Percentiles rank a stretch among this genome's conserved stretches.
phyloP scores from a whole-genome alignment of 768 basidiomycete genomes.

The Russula earlei region DNA sequence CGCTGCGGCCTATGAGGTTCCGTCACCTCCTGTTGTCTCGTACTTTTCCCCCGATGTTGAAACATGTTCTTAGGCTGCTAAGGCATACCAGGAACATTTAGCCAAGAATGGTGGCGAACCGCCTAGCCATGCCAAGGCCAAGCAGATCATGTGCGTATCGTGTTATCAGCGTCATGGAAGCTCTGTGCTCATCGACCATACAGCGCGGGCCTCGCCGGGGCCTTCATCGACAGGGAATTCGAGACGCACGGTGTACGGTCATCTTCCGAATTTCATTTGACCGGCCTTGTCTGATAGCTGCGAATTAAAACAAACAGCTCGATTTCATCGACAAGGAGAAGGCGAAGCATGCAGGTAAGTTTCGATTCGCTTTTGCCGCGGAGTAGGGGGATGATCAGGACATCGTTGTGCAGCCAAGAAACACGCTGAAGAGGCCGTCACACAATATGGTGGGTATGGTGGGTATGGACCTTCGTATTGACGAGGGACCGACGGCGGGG shows the following conservation, averaged over 20 bases:
- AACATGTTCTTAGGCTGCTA: constrained; percentile 36
- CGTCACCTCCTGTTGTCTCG: neutral
- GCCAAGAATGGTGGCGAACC: constrained; percentile 45
- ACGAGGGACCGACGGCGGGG: too few relatives aligned
- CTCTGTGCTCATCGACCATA: constrained; percentile 3
- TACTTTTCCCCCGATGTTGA: neutral
- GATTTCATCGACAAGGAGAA: constrained; percentile 38
- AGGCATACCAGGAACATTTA: constrained; percentile 50
- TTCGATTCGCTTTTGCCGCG: neutral
- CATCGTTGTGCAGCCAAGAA: neutral
- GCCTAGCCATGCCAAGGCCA: constrained; percentile 43
- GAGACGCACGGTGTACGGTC: constrained; percentile 48
- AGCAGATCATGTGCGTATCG: constrained; percentile 41
- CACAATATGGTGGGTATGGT: neutral
- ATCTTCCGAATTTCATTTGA: neutral
- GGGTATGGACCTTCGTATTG: too few relatives aligned
- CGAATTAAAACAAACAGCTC: constrained; percentile 25
- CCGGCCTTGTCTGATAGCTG: neutral
- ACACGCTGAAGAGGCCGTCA: neutral
- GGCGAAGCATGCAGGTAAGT: constrained; percentile 32
- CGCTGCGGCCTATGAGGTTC: constrained; percentile 56
- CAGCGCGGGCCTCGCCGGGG: constrained; percentile 47
- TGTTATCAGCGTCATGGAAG: neutral
- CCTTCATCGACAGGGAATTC: constrained; percentile 42
- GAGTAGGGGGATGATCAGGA: neutral